phyloP scores from a whole-genome alignment of 139 green algal species.

The Deuterostichococcus epilithicus region DNA sequence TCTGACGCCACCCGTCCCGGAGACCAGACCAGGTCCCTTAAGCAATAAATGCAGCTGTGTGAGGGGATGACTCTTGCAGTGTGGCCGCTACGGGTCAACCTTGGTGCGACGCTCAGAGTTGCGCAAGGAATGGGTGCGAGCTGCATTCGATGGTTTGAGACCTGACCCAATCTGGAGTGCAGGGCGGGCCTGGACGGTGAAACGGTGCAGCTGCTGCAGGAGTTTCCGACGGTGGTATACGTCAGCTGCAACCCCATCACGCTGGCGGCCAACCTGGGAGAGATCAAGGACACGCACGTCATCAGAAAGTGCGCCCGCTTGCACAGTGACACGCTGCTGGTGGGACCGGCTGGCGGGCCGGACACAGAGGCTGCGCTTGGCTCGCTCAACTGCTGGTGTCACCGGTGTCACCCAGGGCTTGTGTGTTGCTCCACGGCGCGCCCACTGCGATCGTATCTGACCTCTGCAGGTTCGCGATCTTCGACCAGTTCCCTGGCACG shows the following conservation, averaged over 20 bases:
- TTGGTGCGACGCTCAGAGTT: too few relatives aligned
- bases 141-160: background rate
- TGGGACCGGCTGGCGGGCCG: too few relatives aligned
- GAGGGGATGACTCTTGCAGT: background rate
- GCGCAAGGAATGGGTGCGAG: background rate
- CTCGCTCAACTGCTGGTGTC: too few relatives aligned
- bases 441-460: conserved; percentile 44
- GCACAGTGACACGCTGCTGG: too few relatives aligned
- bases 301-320: background rate
- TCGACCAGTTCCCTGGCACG: conserved; percentile 95
- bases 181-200: conserved; percentile 47
- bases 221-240: conserved; percentile 86
- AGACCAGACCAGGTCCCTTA: too few relatives aligned
- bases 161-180: background rate
- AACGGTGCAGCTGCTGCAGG: conserved; percentile 49
- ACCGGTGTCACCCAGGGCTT: background rate
- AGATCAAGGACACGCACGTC: conserved; percentile 15
- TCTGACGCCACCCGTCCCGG: background rate
- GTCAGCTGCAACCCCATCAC: conserved; percentile 92
- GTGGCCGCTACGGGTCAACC: background rate
- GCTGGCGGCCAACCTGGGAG: conserved; percentile 60
- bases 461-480: conserved; percentile 78
- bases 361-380: too few relatives aligned
- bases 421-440: conserved; percentile 14
- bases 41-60: conserved; percentile 20